Conservation (phyloP, 1,284 basidiomycete species). For the Stygiomarasmius scandens region DNA sequence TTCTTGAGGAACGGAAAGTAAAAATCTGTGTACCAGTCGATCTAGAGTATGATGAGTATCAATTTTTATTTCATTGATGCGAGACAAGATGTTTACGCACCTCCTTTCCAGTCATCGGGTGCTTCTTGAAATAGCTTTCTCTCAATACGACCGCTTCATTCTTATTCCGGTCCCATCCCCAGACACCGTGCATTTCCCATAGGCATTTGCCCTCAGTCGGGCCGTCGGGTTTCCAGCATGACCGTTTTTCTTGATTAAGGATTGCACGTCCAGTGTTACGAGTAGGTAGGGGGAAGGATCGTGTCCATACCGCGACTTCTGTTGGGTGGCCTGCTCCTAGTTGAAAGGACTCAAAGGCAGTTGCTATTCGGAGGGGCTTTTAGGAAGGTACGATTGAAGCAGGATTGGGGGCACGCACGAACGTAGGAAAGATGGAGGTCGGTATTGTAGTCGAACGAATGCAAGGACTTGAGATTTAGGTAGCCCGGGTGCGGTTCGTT, state of each 20-base stretch:
- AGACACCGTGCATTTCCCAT: constrained; percentile 93
- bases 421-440: constrained; percentile 88
- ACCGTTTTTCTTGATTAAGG: constrained; percentile 59
- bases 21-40: constrained; percentile 85
- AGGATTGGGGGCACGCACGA: constrained; percentile 51
- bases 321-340: constrained; percentile 82
- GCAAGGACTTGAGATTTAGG: constrained; percentile 80
- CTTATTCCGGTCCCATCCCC: constrained; percentile 83
- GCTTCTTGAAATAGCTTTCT: constrained; percentile 83
- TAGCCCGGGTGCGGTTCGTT: constrained; percentile 98
- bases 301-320: constrained; percentile 70
- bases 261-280: constrained; percentile 56
- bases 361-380: constrained; percentile 46
- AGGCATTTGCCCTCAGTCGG: constrained; percentile 75
- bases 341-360: constrained; percentile 83
- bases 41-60: no score
- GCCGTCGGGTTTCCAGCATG: constrained; percentile 73
- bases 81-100: constrained; percentile 32
- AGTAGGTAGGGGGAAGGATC: constrained; percentile 86
- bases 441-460: constrained; percentile 91
- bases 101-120: constrained; percentile 63
- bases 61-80: not conserved
- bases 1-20: constrained; percentile 81
- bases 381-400: not conserved
- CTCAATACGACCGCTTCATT: constrained; percentile 76